These are phyloP conservation scores for Psilocybe subaeruginosa DNA, from an alignment of 768 basidiomycete genomes.

Conservation along the genomic window DNA sequence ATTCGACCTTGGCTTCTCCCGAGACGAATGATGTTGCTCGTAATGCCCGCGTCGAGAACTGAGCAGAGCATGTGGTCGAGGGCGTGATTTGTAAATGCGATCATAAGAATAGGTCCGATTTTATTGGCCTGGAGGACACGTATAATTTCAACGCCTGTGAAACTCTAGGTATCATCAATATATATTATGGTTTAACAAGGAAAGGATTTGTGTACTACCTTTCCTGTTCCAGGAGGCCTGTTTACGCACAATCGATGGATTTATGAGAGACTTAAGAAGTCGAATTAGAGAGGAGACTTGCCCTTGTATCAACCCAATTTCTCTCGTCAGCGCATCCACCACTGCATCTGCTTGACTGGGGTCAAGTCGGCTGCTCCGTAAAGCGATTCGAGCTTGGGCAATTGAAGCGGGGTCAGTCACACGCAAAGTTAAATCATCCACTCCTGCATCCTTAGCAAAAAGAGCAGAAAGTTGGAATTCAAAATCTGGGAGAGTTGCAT, in stretches of 20 bases:
- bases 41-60: constrained; percentile 68
- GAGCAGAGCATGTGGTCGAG: constrained; percentile 72
- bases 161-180: constrained; percentile 46
- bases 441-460: constrained; percentile 42
- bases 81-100: constrained; percentile 79
- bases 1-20: constrained; percentile 72
- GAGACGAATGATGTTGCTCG: constrained; percentile 64
- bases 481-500: constrained; percentile 58
- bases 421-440: constrained; percentile 42
- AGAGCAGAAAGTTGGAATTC: constrained; percentile 57
- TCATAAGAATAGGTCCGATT: constrained; percentile 54
- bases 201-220: background rate
- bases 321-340: constrained; percentile 58
- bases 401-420: constrained; percentile 46
- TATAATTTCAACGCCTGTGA: constrained; percentile 69
- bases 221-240: constrained; percentile 12
- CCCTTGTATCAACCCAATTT: constrained; percentile 77
- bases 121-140: constrained; percentile 61
- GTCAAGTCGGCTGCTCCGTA: constrained; percentile 64
- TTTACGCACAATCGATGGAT: background rate
- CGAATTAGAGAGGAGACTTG: constrained; percentile 24
- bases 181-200: no score
- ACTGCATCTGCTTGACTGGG: constrained; percentile 74
- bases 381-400: constrained; percentile 44
- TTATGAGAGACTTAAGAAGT: background rate